Percentiles rank a stretch among this genome's conserved stretches.
Evolutionary conservation across 768 basidiomycete genomes (phyloP).

Genomic region (Pleurotus sapidus): DNA sequence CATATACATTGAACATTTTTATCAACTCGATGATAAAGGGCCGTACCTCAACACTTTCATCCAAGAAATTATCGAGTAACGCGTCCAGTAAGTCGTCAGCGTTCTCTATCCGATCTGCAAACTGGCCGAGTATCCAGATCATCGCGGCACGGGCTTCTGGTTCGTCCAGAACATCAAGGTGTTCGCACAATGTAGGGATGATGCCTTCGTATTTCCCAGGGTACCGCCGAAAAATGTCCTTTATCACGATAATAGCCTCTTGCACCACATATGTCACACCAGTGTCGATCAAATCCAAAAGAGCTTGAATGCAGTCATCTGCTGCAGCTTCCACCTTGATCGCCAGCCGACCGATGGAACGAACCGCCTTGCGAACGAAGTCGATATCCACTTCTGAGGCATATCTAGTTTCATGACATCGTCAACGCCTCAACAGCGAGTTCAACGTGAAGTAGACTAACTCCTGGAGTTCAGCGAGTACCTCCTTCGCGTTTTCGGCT

Average conservation of each 20-base stretch:
- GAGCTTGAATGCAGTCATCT: conserved; percentile 84
- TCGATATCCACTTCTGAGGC: conserved; percentile 98
- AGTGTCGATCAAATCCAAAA: conserved; percentile 86
- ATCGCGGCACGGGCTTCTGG: conserved; percentile 97
- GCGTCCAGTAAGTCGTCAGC: conserved; percentile 95
- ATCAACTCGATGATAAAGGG: not conserved
- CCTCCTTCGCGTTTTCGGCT: conserved; percentile 91
- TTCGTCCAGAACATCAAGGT: conserved; percentile 90
- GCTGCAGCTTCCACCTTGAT: conserved; percentile 93
- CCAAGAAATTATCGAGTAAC: conserved; percentile 81
- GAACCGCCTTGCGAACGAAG: conserved; percentile 96
- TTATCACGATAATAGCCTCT: conserved; percentile 96
- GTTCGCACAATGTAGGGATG: conserved; percentile 90
- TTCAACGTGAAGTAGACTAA: conserved; percentile 30
- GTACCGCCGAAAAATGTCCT: conserved; percentile 96
- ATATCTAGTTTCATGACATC: conserved; percentile 52
- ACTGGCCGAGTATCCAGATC: conserved; percentile 98
- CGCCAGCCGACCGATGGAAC: conserved; percentile 95
- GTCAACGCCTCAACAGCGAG: not conserved
- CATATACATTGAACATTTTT: not conserved
- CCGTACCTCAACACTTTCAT: conserved; percentile 89
- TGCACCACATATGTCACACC: conserved; percentile 97
- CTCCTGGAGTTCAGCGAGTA: conserved; percentile 95
- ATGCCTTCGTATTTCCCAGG: conserved; percentile 96
- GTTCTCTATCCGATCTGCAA: conserved; percentile 93